Evolutionary conservation across 148 eudicot genomes (phyloP).

Genomic region (Agrostemma githago): DNA sequence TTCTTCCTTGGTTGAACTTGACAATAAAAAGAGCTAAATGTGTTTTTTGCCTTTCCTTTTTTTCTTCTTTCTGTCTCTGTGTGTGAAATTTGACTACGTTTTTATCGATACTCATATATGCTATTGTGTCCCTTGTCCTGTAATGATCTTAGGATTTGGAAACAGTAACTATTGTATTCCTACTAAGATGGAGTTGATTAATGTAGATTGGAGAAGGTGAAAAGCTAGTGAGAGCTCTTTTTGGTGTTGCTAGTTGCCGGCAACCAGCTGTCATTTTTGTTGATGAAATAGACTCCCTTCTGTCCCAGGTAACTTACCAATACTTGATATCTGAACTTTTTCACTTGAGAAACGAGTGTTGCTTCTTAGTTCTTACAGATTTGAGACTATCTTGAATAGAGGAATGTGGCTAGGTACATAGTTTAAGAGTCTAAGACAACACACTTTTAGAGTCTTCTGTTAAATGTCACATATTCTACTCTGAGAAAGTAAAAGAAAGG

Average conservation of each 20-base stretch:
- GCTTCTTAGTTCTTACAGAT: background rate
- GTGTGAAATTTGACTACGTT: background rate
- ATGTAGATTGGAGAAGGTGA: slow-evolving; percentile 97
- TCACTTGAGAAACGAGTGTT: background rate
- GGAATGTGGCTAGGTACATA: slow-evolving; percentile 7
- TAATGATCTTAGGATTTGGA: slow-evolving; percentile 1
- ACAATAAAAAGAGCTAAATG: background rate
- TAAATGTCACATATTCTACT: background rate
- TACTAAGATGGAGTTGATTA: slow-evolving; percentile 8
- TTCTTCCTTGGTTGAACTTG: background rate
- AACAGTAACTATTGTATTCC: slow-evolving; percentile 4
- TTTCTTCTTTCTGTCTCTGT: background rate
- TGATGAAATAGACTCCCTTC: slow-evolving; percentile 98
- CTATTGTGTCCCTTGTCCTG: background rate
- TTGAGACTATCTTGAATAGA: background rate
- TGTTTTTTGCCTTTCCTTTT: background rate
- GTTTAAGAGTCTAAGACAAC: slow-evolving; percentile 4
- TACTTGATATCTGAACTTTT: background rate
- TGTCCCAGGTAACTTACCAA: slow-evolving; percentile 65
- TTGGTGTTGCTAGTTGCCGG: slow-evolving; percentile 98
- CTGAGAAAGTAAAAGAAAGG: slow-evolving; percentile 15
- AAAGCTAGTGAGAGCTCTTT: slow-evolving; percentile 97
- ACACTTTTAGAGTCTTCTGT: slow-evolving; percentile 7
- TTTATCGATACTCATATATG: background rate
- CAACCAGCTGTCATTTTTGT: slow-evolving; percentile 99